A percentile compares a stretch with the other conserved stretches of the same genome.
These are phyloP conservation scores for Pulveroboletus frians DNA, from an alignment of 768 basidiomycete genomes.

Conservation along the genomic window DNA sequence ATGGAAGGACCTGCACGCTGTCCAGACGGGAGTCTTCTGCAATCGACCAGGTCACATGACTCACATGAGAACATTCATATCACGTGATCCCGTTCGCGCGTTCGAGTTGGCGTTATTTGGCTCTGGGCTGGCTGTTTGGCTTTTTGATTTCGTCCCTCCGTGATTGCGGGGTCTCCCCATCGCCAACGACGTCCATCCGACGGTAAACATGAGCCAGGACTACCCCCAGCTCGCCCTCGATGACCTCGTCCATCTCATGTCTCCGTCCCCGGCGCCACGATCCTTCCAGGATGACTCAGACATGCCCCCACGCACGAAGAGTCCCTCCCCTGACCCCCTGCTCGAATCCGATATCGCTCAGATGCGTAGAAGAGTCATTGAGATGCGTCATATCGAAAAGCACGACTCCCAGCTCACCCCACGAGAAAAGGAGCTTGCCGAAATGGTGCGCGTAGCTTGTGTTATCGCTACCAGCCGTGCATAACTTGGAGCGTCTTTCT, in stretches of 20 bases:
- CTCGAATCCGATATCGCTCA: conserved; percentile 42
- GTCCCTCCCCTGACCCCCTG: conserved; percentile 34
- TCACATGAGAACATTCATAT: conserved; percentile 17
- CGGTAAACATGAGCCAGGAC: conserved; percentile 29
- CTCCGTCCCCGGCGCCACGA: conserved; percentile 43
- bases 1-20: too few relatives aligned
- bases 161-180: conserved; percentile 6
- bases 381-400: conserved; percentile 37
- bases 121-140: conserved; percentile 18
- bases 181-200: neutral
- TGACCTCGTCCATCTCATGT: conserved; percentile 51
- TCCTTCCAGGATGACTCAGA: conserved; percentile 16
- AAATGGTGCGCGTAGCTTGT: conserved; percentile 47
- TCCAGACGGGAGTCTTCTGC: too few relatives aligned
- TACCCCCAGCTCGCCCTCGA: conserved; percentile 44
- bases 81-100: conserved; percentile 34
- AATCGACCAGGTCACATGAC: conserved; percentile 20
- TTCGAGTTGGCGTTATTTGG: conserved; percentile 34
- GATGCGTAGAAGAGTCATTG: conserved; percentile 44
- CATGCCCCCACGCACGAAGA: conserved; percentile 17
- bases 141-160: conserved; percentile 27
- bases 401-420: conserved; percentile 20
- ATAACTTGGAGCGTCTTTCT: conserved; percentile 1
- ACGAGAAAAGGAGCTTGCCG: conserved; percentile 48
- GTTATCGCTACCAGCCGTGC: conserved; percentile 8